Percentiles rank a stretch among this genome's conserved stretches.
Evolutionary conservation across 106 monocot species (phyloP).

Genomic region (Dioscorea alata): DNA sequence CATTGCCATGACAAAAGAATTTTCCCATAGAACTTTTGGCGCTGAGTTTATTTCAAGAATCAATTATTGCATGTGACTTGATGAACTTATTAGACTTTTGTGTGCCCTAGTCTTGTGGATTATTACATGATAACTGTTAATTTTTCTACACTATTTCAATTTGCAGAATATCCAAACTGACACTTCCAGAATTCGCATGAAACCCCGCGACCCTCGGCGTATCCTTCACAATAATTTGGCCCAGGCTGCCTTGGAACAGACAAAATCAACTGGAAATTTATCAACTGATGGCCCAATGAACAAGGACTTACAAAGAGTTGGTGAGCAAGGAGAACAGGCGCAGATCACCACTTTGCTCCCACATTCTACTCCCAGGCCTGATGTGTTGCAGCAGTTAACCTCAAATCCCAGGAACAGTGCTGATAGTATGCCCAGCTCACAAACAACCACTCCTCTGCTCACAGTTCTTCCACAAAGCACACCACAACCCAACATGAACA

Average conservation of each 20-base stretch:
- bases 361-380: constrained; percentile 14
- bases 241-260: constrained; percentile 25
- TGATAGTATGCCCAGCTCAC: constrained; percentile 23
- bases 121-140: no score
- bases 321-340: constrained; percentile 36
- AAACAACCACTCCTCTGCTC: neutral
- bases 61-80: no score
- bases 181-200: constrained; percentile 58
- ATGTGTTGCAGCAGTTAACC: constrained; percentile 17
- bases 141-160: neutral
- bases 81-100: no score
- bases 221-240: constrained; percentile 53
- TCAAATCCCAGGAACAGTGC: constrained; percentile 25
- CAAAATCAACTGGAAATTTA: constrained; percentile 21
- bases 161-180: constrained; percentile 38
- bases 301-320: constrained; percentile 22
- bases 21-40: no score
- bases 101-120: no score
- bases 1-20: no score
- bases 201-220: constrained; percentile 93
- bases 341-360: constrained; percentile 18
- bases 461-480: constrained; percentile 8
- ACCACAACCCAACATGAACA: constrained; percentile 20
- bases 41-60: no score
- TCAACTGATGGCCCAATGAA: constrained; percentile 5